These are phyloP conservation scores for Lecanicillium sp. DNA, from an alignment of 2,329 filamentous ascomycete genomes.

Conservation along the genomic window DNA sequence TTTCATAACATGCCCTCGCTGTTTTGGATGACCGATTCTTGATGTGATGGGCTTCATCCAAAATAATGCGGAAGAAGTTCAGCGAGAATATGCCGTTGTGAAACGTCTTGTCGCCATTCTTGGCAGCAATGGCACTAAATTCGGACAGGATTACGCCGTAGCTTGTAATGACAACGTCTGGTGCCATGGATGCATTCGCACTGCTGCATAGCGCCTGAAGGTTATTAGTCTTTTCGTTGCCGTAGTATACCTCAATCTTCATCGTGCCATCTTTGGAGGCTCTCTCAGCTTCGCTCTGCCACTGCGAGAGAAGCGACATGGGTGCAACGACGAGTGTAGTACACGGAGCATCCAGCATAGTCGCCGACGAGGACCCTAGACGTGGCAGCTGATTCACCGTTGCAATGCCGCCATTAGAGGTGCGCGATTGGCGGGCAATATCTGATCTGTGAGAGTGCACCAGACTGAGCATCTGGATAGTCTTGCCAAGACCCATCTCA, in stretches of 20 bases:
- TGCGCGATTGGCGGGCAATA: conserved; percentile 34
- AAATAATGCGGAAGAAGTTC: conserved; percentile 89
- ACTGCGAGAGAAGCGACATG: conserved; percentile 93
- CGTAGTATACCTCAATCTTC: conserved; percentile 87
- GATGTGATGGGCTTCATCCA: conserved; percentile 93
- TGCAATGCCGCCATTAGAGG: conserved; percentile 22
- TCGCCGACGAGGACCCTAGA: conserved; percentile 49
- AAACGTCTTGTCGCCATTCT: conserved; percentile 57
- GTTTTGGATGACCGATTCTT: conserved; percentile 90
- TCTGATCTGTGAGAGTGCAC: conserved; percentile 76
- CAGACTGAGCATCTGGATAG: conserved; percentile 95
- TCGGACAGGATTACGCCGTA: conserved; percentile 91
- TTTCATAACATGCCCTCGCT: conserved; percentile 87
- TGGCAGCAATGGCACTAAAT: conserved; percentile 63
- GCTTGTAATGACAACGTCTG: conserved; percentile 89
- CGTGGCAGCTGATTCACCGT: conserved; percentile 58
- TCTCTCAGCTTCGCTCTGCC: conserved; percentile 91
- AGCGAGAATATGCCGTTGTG: conserved; percentile 80
- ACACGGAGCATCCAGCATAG: conserved; percentile 65
- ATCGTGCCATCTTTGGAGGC: conserved; percentile 79
- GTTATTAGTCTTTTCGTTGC: conserved; percentile 73
- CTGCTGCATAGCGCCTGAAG: conserved; percentile 72
- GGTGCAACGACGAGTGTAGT: conserved; percentile 95
- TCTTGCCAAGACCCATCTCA: conserved; percentile 97
- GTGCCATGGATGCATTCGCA: conserved; percentile 67